Base-by-base conservation (phyloP, 2,329 filamentous ascomycete genomes). In the Helicocarpus griseus region DNA sequence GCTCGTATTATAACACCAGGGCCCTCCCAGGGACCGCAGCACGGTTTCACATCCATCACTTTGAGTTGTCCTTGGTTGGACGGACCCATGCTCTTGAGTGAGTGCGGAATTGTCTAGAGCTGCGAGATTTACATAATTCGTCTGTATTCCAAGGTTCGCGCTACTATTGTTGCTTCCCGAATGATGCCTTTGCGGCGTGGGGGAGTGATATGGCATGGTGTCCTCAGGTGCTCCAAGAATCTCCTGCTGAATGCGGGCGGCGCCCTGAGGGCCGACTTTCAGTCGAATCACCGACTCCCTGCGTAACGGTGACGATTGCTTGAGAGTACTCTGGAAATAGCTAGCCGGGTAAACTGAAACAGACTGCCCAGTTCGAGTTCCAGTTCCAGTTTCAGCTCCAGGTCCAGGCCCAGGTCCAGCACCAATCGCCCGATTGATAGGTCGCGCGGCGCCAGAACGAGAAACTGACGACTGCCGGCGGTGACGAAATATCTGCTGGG, bases 211-310 rank as follows among this genome's bases (percentile, higher is more conserved):
- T 2, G 14, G n/a, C n/a, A 40, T n/a, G 24, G 24, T 29, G 14
- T 29, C 13, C 21, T n/a, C 38, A 14, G 13, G 11, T 31, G 5
- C 8, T 31, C 24, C 13, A 41, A 36, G 35, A 5, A 29, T 14
- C 17, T 13, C 47, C 36, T 31, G 41, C 3, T 53, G 52, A 50
- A 63, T 56, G 33, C 58, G 56, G 40, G 61, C 60, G 21, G 58
- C 61, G 29, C 57, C 54, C 38, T 58, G 54, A 3, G 53, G 43
- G 6, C 57, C 60, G 22, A 63, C 54, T 24, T 46, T 60, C 38
- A 63, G 52, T 21, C 53, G 55, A 24, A 64, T 49, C 2, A 63
- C 9, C 1, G 48, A 36, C 13, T 55, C 53, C 31, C 49, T 43
- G 5, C 21, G 11, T n/a, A 26, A 19, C 26, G 31, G 21, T 47